phyloP scores from a whole-genome alignment of 768 basidiomycete species.

The Leccinum disarticulatum region DNA sequence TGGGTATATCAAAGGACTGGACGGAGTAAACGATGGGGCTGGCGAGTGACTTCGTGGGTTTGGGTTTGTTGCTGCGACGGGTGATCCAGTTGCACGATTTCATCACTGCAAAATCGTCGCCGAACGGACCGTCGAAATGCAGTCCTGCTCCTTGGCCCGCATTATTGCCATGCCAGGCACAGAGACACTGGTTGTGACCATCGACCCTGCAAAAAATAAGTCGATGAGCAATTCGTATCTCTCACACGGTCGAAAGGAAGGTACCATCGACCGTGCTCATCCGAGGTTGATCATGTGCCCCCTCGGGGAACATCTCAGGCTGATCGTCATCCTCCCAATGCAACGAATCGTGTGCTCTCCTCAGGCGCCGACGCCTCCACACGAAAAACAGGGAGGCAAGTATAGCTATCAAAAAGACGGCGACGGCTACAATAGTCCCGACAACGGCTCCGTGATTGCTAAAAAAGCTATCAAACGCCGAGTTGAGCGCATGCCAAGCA shows the following conservation, averaged over 20 bases:
- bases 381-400: constrained; percentile 42
- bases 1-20: constrained; percentile 53
- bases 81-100: constrained; percentile 19
- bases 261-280: constrained; percentile 15
- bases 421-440: constrained; percentile 69
- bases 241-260: background rate
- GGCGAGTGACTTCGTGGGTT: constrained; percentile 3
- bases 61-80: constrained; percentile 18
- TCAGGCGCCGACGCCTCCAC: constrained; percentile 39
- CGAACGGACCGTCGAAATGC: background rate
- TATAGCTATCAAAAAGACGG: constrained; percentile 50
- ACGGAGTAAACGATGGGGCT: constrained; percentile 36
- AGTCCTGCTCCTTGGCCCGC: background rate
- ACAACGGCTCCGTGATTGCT: constrained; percentile 66
- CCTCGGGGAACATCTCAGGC: background rate
- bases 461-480: constrained; percentile 52
- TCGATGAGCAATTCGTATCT: background rate
- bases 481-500: background rate
- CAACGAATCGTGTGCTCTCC: constrained; percentile 35
- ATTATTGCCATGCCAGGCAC: background rate
- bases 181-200: background rate
- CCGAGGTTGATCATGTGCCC: constrained; percentile 40
- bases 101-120: constrained; percentile 6
- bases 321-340: constrained; percentile 24
- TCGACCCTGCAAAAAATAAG: background rate